phyloP scores from a whole-genome alignment of 176 grass and related monocot species.

The Elymus sibiricus region DNA sequence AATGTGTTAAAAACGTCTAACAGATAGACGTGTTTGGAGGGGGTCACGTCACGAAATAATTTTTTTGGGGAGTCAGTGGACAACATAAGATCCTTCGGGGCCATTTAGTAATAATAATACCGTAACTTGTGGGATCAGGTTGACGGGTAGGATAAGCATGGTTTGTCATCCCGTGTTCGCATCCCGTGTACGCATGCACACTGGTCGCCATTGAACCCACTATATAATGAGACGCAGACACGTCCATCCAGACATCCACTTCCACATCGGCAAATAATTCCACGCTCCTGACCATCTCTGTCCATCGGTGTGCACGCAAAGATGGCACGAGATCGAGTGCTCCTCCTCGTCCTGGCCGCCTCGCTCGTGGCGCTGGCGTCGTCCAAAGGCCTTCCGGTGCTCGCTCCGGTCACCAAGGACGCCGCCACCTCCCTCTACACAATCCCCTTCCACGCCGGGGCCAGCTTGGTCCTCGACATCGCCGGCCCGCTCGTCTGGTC shows the following conservation, averaged over 20 bases:
- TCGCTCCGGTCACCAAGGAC: constrained; percentile 28
- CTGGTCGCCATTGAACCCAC: too few relatives aligned
- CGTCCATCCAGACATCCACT: neutral
- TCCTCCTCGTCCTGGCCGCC: neutral
- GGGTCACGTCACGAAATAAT: too few relatives aligned
- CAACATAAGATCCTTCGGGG: too few relatives aligned
- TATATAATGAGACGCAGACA: neutral
- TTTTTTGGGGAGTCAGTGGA: too few relatives aligned
- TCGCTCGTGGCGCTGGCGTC: neutral
- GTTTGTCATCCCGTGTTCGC: too few relatives aligned
- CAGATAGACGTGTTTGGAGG: too few relatives aligned
- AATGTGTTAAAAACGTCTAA: too few relatives aligned
- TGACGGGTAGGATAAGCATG: too few relatives aligned
- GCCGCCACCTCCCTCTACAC: constrained; percentile 33
- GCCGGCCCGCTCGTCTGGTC: constrained; percentile 40
- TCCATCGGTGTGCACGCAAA: neutral
- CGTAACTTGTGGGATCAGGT: too few relatives aligned
- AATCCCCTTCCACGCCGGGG: neutral
- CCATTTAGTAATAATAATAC: too few relatives aligned
- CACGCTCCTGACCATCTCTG: too few relatives aligned
- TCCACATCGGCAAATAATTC: neutral
- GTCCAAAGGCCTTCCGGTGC: neutral
- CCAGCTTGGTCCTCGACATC: constrained; percentile 25
- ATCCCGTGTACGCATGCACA: too few relatives aligned
- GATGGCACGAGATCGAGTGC: neutral